Conservation (phyloP, 306 rosid genomes). For the Luffa aegyptiaca region DNA sequence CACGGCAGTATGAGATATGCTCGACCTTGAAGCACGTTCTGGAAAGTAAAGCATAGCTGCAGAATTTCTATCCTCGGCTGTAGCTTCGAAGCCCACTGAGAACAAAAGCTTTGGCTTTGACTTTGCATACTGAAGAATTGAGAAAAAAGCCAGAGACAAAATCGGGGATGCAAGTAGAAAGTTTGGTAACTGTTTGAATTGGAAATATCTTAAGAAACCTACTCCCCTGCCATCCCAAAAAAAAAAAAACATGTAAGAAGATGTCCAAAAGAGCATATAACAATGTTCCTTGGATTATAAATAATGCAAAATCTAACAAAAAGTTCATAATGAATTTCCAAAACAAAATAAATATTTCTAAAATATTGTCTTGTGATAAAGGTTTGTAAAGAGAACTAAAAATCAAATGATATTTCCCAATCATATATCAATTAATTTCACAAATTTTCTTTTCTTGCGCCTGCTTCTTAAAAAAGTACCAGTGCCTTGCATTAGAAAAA, state of each 20-base stretch:
- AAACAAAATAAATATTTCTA: neutral
- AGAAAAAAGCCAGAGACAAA: slow-evolving; percentile 57
- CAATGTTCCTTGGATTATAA: neutral
- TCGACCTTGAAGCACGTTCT: slow-evolving; percentile 23
- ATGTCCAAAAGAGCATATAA: neutral
- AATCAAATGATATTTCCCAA: neutral
- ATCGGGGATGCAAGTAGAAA: slow-evolving; percentile 83
- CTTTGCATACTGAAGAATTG: slow-evolving; percentile 62
- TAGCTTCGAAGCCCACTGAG: slow-evolving; percentile 64
- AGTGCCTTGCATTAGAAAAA: neutral
- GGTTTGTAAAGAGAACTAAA: neutral
- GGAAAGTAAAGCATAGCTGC: slow-evolving; percentile 33
- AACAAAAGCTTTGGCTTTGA: slow-evolving; percentile 51
- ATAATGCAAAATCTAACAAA: neutral
- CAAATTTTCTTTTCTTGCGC: neutral
- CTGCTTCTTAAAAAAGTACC: neutral
- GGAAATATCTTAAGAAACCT: slow-evolving; percentile 85
- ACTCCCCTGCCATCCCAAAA: slow-evolving; percentile 61
- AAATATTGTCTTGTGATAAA: neutral
- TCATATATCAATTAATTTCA: neutral
- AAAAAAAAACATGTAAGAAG: slow-evolving; percentile 20
- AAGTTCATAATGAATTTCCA: neutral
- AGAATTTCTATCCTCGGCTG: slow-evolving; percentile 35
- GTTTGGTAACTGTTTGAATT: slow-evolving; percentile 76
- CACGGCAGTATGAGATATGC: slow-evolving; percentile 13